Conservation (phyloP, 495 filamentous ascomycete species). For the Terfezia boudieri region DNA sequence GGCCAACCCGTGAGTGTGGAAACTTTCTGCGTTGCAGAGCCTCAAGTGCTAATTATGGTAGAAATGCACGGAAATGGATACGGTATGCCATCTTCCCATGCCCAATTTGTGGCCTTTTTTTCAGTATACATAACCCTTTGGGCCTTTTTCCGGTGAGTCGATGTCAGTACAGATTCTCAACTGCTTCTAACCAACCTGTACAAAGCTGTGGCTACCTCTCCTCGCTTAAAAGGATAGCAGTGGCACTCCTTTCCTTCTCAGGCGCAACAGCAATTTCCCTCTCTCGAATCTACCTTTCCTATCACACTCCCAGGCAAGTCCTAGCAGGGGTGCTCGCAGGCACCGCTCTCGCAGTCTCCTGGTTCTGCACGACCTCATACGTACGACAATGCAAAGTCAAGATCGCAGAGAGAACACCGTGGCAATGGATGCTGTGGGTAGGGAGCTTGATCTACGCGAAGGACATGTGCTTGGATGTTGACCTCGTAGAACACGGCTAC, state of each 20-base stretch:
- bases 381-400: slow-evolving; percentile 46
- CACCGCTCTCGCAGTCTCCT: slow-evolving; percentile 42
- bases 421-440: slow-evolving; percentile 51
- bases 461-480: slow-evolving; percentile 76
- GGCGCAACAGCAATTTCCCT: slow-evolving; percentile 49
- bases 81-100: slow-evolving; percentile 96
- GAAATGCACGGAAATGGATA: slow-evolving; percentile 82
- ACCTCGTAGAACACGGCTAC: slow-evolving; percentile 52
- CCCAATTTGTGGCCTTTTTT: slow-evolving; percentile 85
- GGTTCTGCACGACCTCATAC: slow-evolving; percentile 51
- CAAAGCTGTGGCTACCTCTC: slow-evolving; percentile 1
- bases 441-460: slow-evolving; percentile 44
- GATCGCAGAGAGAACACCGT: slow-evolving; percentile 32
- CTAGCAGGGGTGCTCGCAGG: slow-evolving; percentile 56
- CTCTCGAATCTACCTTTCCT: slow-evolving; percentile 74
- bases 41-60: slow-evolving; percentile 15
- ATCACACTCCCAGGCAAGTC: slow-evolving; percentile 80
- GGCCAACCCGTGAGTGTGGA: slow-evolving; percentile 40
- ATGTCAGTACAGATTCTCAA: not conserved
- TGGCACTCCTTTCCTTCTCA: slow-evolving; percentile 33
- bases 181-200: too few species aligned
- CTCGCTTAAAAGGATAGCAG: slow-evolving; percentile 4
- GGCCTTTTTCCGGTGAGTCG: slow-evolving; percentile 52
- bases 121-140: slow-evolving; percentile 62
- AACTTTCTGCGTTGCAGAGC: not conserved